These are phyloP conservation scores for Metarhizium robertsii DNA, from an alignment of 2,329 filamentous ascomycete genomes.

Conservation along the genomic window DNA sequence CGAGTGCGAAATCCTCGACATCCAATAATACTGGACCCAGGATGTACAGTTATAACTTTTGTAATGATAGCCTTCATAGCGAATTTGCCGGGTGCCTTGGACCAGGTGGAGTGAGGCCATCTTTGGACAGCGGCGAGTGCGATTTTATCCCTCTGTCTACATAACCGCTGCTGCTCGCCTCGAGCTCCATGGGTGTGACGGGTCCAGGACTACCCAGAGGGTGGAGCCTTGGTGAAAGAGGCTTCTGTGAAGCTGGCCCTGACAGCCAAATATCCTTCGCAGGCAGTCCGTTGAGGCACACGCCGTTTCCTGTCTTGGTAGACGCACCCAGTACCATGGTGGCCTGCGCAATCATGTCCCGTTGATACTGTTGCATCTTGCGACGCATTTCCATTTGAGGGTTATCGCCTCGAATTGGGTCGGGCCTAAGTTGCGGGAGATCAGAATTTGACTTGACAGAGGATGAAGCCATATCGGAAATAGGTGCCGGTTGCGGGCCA, in stretches of 20 bases:
- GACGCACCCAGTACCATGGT: constrained; percentile 30
- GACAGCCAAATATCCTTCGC: constrained; percentile 29
- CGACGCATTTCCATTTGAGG: constrained; percentile 36
- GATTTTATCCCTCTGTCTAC: constrained; percentile 14
- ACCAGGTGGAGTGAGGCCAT: neutral
- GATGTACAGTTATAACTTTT: neutral
- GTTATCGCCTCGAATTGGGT: constrained; percentile 7
- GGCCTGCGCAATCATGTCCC: constrained; percentile 52
- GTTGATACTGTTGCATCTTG: constrained; percentile 48
- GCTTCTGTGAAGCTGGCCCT: constrained; percentile 32
- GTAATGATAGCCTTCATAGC: neutral
- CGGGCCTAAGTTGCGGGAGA: constrained; percentile 12
- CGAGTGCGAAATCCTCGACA: neutral
- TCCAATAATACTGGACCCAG: no score
- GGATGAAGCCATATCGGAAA: constrained; percentile 19
- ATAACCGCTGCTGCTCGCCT: constrained; percentile 28
- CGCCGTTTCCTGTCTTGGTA: constrained; percentile 15
- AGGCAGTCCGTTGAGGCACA: constrained; percentile 25
- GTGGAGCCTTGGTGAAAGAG: constrained; percentile 37
- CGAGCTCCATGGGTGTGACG: constrained; percentile 52
- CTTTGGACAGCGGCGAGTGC: neutral
- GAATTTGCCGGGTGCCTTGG: neutral
- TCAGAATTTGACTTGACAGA: constrained; percentile 27
- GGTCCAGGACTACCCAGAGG: constrained; percentile 51
- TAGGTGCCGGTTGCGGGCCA: constrained; percentile 10